Evolutionary conservation across 129 eudicot genomes (phyloP).

Genomic region (carrot (Daucus carota)): DNA sequence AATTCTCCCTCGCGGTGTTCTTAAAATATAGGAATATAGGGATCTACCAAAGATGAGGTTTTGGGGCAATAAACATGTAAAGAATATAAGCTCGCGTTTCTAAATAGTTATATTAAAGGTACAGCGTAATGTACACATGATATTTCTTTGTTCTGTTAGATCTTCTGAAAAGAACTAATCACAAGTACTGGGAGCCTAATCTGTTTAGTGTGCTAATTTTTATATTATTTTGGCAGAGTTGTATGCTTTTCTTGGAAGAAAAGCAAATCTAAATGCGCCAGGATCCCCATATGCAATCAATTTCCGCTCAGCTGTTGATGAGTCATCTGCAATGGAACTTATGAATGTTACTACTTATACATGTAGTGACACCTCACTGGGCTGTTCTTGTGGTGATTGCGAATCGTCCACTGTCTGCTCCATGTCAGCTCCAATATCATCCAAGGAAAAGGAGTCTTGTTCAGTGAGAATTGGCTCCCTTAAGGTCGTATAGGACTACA

Average conservation of each 20-base stretch:
- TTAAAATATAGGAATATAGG: not conserved
- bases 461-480: slow-evolving; percentile 74
- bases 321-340: slow-evolving; percentile 72
- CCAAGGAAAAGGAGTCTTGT: slow-evolving; percentile 55
- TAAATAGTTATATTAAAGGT: not conserved
- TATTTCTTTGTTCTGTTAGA: not conserved
- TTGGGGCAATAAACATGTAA: not conserved
- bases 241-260: slow-evolving; percentile 83
- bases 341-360: slow-evolving; percentile 87
- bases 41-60: not conserved
- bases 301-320: slow-evolving; percentile 58
- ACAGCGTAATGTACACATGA: not conserved
- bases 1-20: not conserved
- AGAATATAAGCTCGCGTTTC: not conserved
- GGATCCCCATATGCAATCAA: slow-evolving; percentile 95
- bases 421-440: slow-evolving; percentile 45
- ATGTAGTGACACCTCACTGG: slow-evolving; percentile 88
- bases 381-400: slow-evolving; percentile 99
- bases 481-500: slow-evolving; percentile 36
- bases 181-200: not conserved
- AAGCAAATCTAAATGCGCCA: slow-evolving; percentile 49
- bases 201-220: not conserved
- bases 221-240: slow-evolving; percentile 52
- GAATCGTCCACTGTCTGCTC: slow-evolving; percentile 70
- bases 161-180: not conserved